Evolutionary conservation across 371 early-diverging fungal genomes (phyloP).

Genomic region (Parasitella parasitica): DNA sequence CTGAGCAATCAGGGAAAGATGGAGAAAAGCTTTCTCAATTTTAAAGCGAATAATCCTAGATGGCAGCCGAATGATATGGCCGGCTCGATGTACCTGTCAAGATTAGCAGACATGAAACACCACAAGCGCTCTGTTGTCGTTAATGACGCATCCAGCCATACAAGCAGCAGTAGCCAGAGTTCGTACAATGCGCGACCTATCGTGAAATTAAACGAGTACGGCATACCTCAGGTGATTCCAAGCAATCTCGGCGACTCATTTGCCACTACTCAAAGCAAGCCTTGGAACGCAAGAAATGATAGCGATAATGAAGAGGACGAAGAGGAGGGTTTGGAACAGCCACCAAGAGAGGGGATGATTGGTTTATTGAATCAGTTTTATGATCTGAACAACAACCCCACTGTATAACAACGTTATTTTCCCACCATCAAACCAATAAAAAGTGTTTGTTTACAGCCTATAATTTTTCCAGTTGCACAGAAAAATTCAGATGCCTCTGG

Average conservation of each 20-base stretch:
- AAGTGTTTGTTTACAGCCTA: neutral
- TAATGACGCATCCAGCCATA: neutral
- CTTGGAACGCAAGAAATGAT: constrained; percentile 21
- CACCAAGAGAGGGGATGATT: constrained; percentile 39
- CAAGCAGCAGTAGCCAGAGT: neutral
- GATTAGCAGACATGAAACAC: constrained; percentile 38
- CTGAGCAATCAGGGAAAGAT: constrained; percentile 91
- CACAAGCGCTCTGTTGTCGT: neutral
- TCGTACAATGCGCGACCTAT: neutral
- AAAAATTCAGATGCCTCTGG: constrained; percentile 29
- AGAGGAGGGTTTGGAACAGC: constrained; percentile 33
- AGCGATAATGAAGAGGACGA: neutral
- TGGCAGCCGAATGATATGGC: constrained; percentile 76
- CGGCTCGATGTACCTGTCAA: constrained; percentile 70
- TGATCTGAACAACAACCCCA: constrained; percentile 54
- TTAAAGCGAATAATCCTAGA: constrained; percentile 88
- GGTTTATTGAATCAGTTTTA: constrained; percentile 64
- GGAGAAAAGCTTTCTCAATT: constrained; percentile 94
- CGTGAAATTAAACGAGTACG: constrained; percentile 32
- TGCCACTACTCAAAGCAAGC: constrained; percentile 9
- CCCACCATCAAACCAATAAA: constrained; percentile 9
- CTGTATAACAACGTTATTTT: constrained; percentile 15
- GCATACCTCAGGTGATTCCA: constrained; percentile 33
- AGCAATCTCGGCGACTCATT: constrained; percentile 42
- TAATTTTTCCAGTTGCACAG: too few relatives aligned